phyloP scores from a whole-genome alignment of 2,329 filamentous ascomycete species.

The Xylaria arbuscula region DNA sequence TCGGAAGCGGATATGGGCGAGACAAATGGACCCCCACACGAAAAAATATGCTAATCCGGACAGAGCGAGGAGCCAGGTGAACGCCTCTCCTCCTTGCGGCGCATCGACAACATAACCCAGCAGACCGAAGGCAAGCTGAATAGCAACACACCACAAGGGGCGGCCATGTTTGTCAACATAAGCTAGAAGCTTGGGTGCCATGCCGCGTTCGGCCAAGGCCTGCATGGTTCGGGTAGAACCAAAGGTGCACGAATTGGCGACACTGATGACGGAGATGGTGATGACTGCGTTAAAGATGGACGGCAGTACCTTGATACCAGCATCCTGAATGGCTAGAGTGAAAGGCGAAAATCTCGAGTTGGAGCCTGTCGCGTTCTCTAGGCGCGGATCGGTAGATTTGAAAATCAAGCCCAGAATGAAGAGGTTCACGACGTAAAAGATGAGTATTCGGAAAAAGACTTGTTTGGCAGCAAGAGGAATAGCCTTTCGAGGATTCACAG shows the following conservation, averaged over 20 bases:
- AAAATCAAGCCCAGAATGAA: slow-evolving; percentile 65
- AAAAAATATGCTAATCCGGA: slow-evolving; percentile 80
- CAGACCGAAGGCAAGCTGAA: slow-evolving; percentile 67
- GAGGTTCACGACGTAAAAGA: slow-evolving; percentile 65
- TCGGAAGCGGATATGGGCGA: slow-evolving; percentile 74
- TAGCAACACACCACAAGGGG: slow-evolving; percentile 64
- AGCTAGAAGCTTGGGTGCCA: slow-evolving; percentile 66
- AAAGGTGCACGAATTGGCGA: slow-evolving; percentile 64
- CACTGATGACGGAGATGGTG: slow-evolving; percentile 62
- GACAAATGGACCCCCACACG: slow-evolving; percentile 77
- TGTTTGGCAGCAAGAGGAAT: slow-evolving; percentile 64
- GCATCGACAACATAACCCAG: slow-evolving; percentile 68
- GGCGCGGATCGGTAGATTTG: slow-evolving; percentile 55
- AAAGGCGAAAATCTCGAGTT: slow-evolving; percentile 63
- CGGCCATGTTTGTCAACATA: slow-evolving; percentile 72
- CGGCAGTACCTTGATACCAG: slow-evolving; percentile 61
- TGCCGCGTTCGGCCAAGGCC: slow-evolving; percentile 60
- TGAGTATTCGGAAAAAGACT: slow-evolving; percentile 64
- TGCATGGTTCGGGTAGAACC: slow-evolving; percentile 64
- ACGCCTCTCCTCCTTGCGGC: slow-evolving; percentile 58
- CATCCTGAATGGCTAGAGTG: slow-evolving; percentile 62
- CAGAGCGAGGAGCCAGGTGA: slow-evolving; percentile 75
- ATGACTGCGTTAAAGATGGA: slow-evolving; percentile 66
- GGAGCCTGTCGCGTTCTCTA: slow-evolving; percentile 53
- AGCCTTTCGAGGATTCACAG: slow-evolving; percentile 59